Base-by-base conservation (phyloP, 164 flowering plant species). In the Kingdonia uniflora region DNA sequence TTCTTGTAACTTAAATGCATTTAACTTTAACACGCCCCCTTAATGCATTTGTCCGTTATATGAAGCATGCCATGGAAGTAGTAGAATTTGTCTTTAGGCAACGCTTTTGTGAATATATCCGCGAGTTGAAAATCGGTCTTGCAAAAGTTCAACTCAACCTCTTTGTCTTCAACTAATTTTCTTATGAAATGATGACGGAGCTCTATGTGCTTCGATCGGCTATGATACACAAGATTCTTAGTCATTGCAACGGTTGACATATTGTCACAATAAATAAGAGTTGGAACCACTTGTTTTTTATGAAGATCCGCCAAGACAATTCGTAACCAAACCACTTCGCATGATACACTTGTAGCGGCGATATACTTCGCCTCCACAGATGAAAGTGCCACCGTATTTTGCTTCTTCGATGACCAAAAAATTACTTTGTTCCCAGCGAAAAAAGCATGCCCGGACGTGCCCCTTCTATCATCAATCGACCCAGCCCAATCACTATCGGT, bases 401-500 rank as follows among this genome's bases (percentile, higher is more conserved):
- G 50, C 50, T 47, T 47, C 14, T 47, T 47, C 2, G 50, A 44
- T 2, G 20, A 19, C 48, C 48, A 44, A 2, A 2, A 15, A 44
- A 44, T 44, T 8, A 22, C 25, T 14, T 22, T 22, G 1, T 21
- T 2, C 2, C 25, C 26, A 8, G 19, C 6, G 10, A 1, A 20
- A 12, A 47, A 47, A 5, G 12, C 25, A 47, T 47, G 19, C 12
- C 50, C 50, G 1, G 26, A 47, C 1, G 50, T 47, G 25, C 50
- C 19, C 13, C 19, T 47, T 47, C 50, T 3, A 21, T 47, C 50
- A 47, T 47, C 50, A 22, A 47, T 47, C 4, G 50, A 47, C 2
- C 50, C 50, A 19, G 14, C 50, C 50, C 50, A 47, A 21, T 47
- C 50, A 47, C 25, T 47, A 12, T 21, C 50, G 13, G 50, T 20